Evolutionary conservation across 495 filamentous ascomycete species (phyloP).

Genomic region (Poronia punctata): DNA sequence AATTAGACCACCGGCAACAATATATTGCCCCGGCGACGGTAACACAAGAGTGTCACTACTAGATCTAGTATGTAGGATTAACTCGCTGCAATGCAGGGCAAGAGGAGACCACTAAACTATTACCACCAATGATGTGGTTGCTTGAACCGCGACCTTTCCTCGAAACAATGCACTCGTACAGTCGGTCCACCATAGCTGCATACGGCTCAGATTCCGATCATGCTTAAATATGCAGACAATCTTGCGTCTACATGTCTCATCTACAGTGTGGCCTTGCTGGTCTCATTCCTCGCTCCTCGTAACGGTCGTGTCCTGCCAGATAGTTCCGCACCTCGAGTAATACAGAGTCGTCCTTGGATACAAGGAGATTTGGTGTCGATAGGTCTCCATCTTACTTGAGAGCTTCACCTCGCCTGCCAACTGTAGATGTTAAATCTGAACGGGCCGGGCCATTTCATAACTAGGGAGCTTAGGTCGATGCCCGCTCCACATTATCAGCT

Average conservation of each 20-base stretch:
- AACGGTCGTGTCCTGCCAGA: background rate
- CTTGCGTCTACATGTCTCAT: background rate
- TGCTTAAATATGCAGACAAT: background rate
- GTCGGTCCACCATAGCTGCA: conserved; percentile 2
- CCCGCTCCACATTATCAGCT: too few relatives aligned
- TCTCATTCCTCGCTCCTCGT: background rate
- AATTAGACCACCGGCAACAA: too few relatives aligned
- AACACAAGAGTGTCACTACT: too few relatives aligned
- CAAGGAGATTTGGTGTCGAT: too few relatives aligned
- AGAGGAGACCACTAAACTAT: background rate
- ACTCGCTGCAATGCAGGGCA: background rate
- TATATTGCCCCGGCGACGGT: too few relatives aligned
- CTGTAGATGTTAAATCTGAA: too few relatives aligned
- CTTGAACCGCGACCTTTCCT: background rate
- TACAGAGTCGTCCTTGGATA: too few relatives aligned
- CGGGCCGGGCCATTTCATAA: too few relatives aligned
- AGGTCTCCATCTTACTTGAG: too few relatives aligned
- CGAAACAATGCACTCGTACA: background rate
- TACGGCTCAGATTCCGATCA: conserved; percentile 1
- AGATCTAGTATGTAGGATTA: background rate
- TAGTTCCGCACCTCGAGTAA: background rate
- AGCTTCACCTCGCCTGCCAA: too few relatives aligned
- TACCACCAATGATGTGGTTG: conserved; percentile 2
- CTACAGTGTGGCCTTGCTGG: background rate
- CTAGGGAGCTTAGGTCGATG: too few relatives aligned